Base-by-base conservation (phyloP, 2,329 filamentous ascomycete genomes). In the Trichoderma citrinoviride region DNA sequence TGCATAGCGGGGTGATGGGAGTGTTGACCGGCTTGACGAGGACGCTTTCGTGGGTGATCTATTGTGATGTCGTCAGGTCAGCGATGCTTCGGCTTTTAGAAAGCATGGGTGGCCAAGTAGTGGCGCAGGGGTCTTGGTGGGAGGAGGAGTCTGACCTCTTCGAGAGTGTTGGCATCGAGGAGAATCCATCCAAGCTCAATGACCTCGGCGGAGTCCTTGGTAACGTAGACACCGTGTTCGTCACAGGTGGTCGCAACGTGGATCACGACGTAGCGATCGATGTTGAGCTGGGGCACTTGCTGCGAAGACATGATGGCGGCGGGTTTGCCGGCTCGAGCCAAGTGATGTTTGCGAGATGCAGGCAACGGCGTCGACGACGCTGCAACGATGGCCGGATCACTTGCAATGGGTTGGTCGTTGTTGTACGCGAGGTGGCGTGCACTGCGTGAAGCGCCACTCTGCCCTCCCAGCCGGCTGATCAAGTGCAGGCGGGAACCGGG, bases 181-280 rank as follows among this genome's bases (percentile, higher is more conserved):
- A 99, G 82, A 75, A 98, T 97, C 95, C 95, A 99, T 69, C 94
- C 95, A 76, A 99, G 86, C 85, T 99, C 95, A 79, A 99, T 99
- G 71, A 99, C 95, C 82, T 99, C 95, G 68, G 95, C 95, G 66
- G 95, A 98, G 80, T 99, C 95, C 81, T 98, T 98, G 67, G 95
- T 99, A 66, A 99, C 95, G 79, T 99, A 99, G 70, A 99, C 95
- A 68, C 95, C 95, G 80, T 99, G 95, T 79, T 99, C 95, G 79
- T 99, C 95, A 81, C 95, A 99, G 71, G 95, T 99, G 41, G 95
- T 99, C 69, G 95, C 95, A 75, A 98, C 94, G 80, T 99, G 95
- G 77, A 98, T 97, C 75, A 99, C 92, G 70, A 97, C 90, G 81
- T 97, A 99, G 78, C 94, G 91, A 82, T 99, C 95, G 80, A 97